These are phyloP conservation scores for Talaromyces piceae DNA, from an alignment of 2,329 filamentous ascomycete genomes.

Conservation along the genomic window DNA sequence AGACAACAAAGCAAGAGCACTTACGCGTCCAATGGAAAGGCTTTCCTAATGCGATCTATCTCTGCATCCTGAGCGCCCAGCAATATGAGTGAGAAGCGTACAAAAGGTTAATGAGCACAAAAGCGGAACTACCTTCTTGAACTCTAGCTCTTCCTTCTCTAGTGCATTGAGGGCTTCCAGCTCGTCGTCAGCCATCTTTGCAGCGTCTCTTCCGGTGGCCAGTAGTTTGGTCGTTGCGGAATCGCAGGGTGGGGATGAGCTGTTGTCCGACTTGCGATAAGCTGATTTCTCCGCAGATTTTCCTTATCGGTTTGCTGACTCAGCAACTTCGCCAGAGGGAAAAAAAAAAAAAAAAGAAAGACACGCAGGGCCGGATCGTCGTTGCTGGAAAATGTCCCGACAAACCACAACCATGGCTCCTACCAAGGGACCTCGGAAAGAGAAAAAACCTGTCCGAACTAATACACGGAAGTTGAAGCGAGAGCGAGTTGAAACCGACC, in stretches of 20 bases:
- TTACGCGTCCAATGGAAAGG: conserved; percentile 72
- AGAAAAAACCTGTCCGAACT: conserved; percentile 20
- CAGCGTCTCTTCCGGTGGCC: conserved; percentile 1
- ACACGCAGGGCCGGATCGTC: neutral
- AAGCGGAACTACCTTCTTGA: conserved; percentile 60
- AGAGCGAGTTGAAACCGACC: conserved; percentile 40
- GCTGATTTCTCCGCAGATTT: conserved; percentile 6
- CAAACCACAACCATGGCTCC: conserved; percentile 28
- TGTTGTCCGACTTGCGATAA: conserved; percentile 3
- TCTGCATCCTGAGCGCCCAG: conserved; percentile 67
- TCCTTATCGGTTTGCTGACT: conserved; percentile 31
- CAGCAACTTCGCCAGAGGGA: conserved; percentile 20
- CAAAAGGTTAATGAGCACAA: neutral
- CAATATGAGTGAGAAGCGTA: conserved; percentile 1
- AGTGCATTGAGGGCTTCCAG: conserved; percentile 72
- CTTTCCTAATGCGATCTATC: conserved; percentile 86
- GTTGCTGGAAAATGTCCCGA: too few species aligned
- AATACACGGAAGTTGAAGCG: conserved; percentile 33
- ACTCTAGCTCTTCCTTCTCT: conserved; percentile 79
- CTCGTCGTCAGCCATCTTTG: conserved; percentile 53
- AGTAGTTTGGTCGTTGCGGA: neutral
- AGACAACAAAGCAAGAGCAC: conserved; percentile 21
- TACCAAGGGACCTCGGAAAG: conserved; percentile 18
- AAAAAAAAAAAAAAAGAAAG: conserved; percentile 14
- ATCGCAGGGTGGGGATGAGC: neutral